phyloP scores from a whole-genome alignment of 345 rosid genomes.

The Eucalyptus victrix region DNA sequence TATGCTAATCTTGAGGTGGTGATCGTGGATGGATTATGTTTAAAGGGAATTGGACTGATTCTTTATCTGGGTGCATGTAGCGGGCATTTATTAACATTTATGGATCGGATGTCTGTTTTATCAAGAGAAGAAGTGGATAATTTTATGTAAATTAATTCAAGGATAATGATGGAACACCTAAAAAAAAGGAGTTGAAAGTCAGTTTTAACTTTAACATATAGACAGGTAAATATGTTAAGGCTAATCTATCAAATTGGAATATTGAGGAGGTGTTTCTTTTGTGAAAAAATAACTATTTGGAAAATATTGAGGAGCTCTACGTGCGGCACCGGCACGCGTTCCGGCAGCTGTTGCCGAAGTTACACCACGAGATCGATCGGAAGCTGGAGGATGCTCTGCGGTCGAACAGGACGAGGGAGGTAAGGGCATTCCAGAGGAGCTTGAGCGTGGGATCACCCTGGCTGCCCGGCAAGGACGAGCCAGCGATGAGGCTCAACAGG shows the following conservation, averaged over 20 bases:
- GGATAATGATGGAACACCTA: neutral
- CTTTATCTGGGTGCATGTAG: neutral
- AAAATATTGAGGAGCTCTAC: slow-evolving; percentile 1
- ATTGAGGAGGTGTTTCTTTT: neutral
- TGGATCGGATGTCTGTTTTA: no score
- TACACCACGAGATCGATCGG: neutral
- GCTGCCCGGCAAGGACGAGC: neutral
- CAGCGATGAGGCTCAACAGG: neutral
- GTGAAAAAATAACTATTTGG: no score
- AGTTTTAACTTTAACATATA: neutral
- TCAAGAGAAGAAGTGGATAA: neutral
- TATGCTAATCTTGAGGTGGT: neutral
- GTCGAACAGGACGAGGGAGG: neutral
- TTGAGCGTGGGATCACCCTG: neutral
- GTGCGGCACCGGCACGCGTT: slow-evolving; percentile 1
- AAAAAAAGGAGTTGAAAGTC: no score
- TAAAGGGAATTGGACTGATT: neutral
- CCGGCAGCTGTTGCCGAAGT: slow-evolving; percentile 5
- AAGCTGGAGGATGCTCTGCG: neutral
- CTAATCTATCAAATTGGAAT: neutral
- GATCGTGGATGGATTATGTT: neutral
- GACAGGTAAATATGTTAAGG: neutral
- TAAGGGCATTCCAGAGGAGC: neutral
- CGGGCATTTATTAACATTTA: no score
- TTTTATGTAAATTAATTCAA: neutral